phyloP scores from a whole-genome alignment of 768 basidiomycete genomes.

The Omphalotus guepiniiformis region DNA sequence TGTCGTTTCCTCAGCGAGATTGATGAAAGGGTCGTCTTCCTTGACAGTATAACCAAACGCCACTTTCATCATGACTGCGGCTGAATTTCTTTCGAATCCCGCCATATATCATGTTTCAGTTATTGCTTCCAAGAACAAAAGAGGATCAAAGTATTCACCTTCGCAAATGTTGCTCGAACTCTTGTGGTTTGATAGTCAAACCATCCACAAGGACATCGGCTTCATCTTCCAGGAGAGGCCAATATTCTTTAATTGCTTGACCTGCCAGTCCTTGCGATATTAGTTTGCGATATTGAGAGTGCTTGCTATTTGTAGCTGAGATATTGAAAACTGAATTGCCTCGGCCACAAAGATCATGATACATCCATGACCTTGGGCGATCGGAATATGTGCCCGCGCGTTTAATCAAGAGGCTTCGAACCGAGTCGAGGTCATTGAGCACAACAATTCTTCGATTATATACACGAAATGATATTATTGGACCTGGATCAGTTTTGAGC shows the following conservation, averaged over 20 bases:
- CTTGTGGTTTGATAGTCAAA: constrained; percentile 25
- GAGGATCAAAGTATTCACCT: constrained; percentile 22
- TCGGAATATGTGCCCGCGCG: constrained; percentile 54
- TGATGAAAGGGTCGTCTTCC: constrained; percentile 34
- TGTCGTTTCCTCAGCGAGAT: constrained; percentile 33
- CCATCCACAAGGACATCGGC: constrained; percentile 28
- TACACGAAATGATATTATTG: constrained; percentile 44
- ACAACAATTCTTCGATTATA: constrained; percentile 44
- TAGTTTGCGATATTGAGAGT: constrained; percentile 38
- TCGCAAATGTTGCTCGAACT: constrained; percentile 33
- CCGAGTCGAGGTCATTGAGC: constrained; percentile 40
- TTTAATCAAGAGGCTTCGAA: constrained; percentile 46
- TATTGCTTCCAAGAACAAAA: background rate
- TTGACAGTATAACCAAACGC: constrained; percentile 37
- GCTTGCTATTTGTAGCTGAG: constrained; percentile 31
- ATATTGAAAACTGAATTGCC: constrained; percentile 41
- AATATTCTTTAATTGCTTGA: constrained; percentile 30
- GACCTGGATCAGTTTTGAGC: constrained; percentile 20
- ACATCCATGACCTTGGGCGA: constrained; percentile 44
- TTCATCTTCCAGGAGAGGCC: constrained; percentile 33
- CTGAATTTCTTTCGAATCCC: constrained; percentile 25
- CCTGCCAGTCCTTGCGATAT: constrained; percentile 33
- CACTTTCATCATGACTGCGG: constrained; percentile 38
- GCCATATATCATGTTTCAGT: background rate
- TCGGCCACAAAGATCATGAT: constrained; percentile 37